Evolutionary conservation across 2,329 filamentous ascomycete species (phyloP), one percentile per base, ranked within the genome.

Genomic region (Exophiala spinifera): DNA sequence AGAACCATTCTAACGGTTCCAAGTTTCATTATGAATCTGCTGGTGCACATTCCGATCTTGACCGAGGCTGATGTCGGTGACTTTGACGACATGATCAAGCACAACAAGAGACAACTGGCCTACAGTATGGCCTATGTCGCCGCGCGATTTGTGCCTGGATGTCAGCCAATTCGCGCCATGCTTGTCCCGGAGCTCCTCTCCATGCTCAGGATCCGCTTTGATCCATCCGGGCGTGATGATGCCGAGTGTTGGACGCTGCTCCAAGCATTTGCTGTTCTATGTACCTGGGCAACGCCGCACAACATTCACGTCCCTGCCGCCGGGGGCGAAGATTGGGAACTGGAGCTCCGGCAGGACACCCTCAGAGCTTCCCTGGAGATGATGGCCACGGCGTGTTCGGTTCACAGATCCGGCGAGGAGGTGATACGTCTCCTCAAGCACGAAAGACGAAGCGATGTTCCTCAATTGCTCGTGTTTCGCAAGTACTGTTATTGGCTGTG

Each of bases 401-500:
- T 51, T 20, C 49, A 51, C 49, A 51, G 36, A 21, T 17, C 49
- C 6, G 49, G 40, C 17, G 49, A 51, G 25, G 49, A 51, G 14
- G 40, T 51, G 21, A 33, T 40, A 19, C 40, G 14, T 17, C 20
- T 31, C n/a, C 42, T 37, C 21, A 36, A 45, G 17, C 40, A 31
- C 3, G 28, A 46, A 8, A 20, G 6, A 10, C 15, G 15, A 13
- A 23, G 15, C 10, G 40, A 51, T 17, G 34, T 51, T n/a, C 28
- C 28, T 10, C 49, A 51, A 25, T 46, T 19, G n/a, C 37, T 39
- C 33, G 49, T 28, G 15, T 51, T 51, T 15, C 49, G 49, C 3
- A 51, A 39, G 19, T 51, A 51, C 21, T 42, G 42, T 28, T 51
- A 46, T 23, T 51, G 40, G 49, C 42, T 51, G 14, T 51, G 49